Conservation (phyloP, 2,329 filamentous ascomycete species). For the Fusarium newnesense region DNA sequence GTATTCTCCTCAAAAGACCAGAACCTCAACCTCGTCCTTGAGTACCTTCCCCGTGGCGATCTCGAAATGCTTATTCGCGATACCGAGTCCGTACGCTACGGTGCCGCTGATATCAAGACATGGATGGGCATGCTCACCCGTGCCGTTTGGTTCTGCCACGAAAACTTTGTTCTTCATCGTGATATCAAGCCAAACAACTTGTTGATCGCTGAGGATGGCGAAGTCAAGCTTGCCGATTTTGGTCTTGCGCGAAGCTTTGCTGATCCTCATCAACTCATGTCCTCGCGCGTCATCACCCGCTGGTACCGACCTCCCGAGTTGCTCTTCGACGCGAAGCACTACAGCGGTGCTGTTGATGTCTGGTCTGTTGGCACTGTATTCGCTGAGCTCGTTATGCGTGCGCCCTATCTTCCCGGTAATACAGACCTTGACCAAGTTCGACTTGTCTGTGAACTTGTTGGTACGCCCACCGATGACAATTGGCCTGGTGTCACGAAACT, state of each 20-base stretch:
- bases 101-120: constrained; percentile 90
- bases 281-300: constrained; percentile 91
- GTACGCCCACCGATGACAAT: constrained; percentile 91
- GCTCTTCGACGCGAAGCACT: constrained; percentile 88
- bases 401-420: constrained; percentile 84
- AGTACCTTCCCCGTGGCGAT: constrained; percentile 93
- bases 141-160: constrained; percentile 96
- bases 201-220: constrained; percentile 90
- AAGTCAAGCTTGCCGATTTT: constrained; percentile 97
- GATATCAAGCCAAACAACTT: constrained; percentile 99
- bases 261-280: constrained; percentile 91
- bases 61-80: constrained; percentile 95
- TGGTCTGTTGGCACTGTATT: constrained; percentile 96
- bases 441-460: constrained; percentile 85
- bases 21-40: constrained; percentile 94
- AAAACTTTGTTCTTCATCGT: constrained; percentile 91
- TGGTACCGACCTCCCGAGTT: constrained; percentile 97
- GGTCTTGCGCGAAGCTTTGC: constrained; percentile 90
- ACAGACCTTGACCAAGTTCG: constrained; percentile 88
- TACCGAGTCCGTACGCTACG: constrained; percentile 79
- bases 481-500: constrained; percentile 92
- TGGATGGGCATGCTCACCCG: constrained; percentile 99
- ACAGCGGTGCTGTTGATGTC: constrained; percentile 89
- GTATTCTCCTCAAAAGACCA: constrained; percentile 97
- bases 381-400: constrained; percentile 85